These are phyloP conservation scores for Tuctoria greenei DNA, from an alignment of 176 grass and related monocot genomes.

Conservation along the genomic window DNA sequence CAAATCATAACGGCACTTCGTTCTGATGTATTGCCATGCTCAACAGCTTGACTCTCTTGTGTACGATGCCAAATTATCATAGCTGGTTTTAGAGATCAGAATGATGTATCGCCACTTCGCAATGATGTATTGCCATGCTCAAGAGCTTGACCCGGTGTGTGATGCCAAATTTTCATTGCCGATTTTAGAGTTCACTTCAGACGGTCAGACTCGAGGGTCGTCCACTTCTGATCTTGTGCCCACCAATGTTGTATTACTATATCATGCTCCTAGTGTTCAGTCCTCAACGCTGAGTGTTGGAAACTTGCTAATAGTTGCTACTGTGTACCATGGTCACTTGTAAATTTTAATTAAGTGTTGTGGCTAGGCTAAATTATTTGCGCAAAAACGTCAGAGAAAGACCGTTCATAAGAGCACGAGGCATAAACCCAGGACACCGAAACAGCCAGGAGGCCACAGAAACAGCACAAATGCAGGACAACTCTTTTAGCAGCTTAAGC, in stretches of 20 bases:
- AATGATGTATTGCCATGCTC: slow-evolving; percentile 19
- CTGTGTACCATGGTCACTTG: no score
- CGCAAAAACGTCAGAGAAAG: background rate
- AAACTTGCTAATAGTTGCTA: no score
- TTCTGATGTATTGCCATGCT: slow-evolving; percentile 20
- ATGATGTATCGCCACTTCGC: slow-evolving; percentile 22
- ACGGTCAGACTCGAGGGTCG: background rate
- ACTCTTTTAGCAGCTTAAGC: background rate
- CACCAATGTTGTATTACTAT: background rate
- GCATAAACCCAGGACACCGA: background rate
- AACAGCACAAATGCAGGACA: background rate
- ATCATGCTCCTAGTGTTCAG: background rate
- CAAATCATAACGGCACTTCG: slow-evolving; percentile 3
- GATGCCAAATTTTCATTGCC: background rate
- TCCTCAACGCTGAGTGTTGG: background rate
- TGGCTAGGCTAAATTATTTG: no score
- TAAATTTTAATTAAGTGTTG: background rate
- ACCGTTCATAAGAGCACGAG: background rate
- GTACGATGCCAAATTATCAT: background rate
- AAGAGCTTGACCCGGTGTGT: background rate
- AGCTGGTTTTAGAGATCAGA: background rate
- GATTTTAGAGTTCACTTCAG: background rate
- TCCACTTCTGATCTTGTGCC: background rate
- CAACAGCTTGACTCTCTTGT: background rate
- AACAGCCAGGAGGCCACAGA: background rate